A percentile compares a stretch with the other conserved stretches of the same genome.
phyloP scores from a whole-genome alignment of 1,284 basidiomycete genomes.

The Flammula alnicola region DNA sequence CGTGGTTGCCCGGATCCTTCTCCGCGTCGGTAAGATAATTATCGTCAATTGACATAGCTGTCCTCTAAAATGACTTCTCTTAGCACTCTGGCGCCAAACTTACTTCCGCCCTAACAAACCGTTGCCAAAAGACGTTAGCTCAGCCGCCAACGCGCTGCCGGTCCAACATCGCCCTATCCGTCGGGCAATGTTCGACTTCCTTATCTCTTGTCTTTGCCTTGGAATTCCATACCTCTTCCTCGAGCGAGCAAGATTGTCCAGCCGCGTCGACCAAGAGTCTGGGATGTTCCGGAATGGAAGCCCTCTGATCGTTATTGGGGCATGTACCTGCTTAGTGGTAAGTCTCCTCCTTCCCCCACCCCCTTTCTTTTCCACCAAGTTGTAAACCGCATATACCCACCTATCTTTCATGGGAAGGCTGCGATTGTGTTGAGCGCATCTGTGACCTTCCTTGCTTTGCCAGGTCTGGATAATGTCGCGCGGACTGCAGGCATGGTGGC shows the following conservation, averaged over 20 bases:
- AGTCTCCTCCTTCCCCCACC: constrained; percentile 32
- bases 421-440: constrained; percentile 77
- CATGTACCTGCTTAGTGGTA: constrained; percentile 71
- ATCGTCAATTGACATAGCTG: not conserved
- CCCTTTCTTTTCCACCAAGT: constrained; percentile 11
- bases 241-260: constrained; percentile 46
- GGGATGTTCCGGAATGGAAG: constrained; percentile 52
- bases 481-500: constrained; percentile 68
- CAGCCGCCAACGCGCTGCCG: constrained; percentile 24
- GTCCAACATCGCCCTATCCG: constrained; percentile 45
- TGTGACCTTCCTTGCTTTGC: constrained; percentile 76
- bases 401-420: constrained; percentile 49
- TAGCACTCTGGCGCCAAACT: constrained; percentile 74
- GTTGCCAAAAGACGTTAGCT: constrained; percentile 54
- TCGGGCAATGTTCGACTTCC: constrained; percentile 57
- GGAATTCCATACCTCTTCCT: constrained; percentile 77
- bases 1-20: constrained; percentile 66
- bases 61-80: not conserved
- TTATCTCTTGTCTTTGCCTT: constrained; percentile 65
- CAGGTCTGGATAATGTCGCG: constrained; percentile 65
- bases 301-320: constrained; percentile 65
- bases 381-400: constrained; percentile 4
- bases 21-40: constrained; percentile 62
- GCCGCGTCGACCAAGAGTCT: constrained; percentile 59
- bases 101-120: constrained; percentile 67